Evolutionary conservation across 352 stramenopile species (phyloP).

Genomic region (Phytophthora cryptogea): DNA sequence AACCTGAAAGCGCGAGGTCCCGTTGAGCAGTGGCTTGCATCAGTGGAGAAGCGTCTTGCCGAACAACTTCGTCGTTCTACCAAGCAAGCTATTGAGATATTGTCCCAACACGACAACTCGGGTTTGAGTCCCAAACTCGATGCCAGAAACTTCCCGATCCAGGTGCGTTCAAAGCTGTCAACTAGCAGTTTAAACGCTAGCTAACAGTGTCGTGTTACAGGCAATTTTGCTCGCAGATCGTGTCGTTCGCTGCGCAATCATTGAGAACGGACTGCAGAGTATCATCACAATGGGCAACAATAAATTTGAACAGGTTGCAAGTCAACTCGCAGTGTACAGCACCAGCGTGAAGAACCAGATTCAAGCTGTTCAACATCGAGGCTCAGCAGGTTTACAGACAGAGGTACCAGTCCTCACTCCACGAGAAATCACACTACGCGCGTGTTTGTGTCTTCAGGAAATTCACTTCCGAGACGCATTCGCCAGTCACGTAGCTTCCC

Average conservation of each 20-base stretch:
- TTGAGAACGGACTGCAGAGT: conserved; percentile 31
- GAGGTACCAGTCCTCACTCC: not conserved
- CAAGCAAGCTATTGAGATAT: conserved; percentile 42
- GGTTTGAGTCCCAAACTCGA: not conserved
- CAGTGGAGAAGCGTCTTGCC: conserved; percentile 58
- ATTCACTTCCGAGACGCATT: conserved; percentile 63
- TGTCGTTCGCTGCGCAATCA: conserved; percentile 46
- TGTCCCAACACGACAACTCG: conserved; percentile 18
- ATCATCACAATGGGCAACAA: not conserved
- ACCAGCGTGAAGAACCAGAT: conserved; percentile 2
- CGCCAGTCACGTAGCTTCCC: conserved; percentile 19
- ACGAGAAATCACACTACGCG: conserved; percentile 24
- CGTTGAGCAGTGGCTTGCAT: conserved; percentile 67
- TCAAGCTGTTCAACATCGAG: conserved; percentile 1
- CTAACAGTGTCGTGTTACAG: conserved; percentile 16
- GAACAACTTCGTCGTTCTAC: conserved; percentile 63
- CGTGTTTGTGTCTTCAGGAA: conserved; percentile 49
- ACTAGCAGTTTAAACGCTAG: not conserved
- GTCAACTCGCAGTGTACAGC: conserved; percentile 15
- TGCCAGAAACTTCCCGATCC: conserved; percentile 28
- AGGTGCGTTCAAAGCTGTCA: conserved; percentile 18
- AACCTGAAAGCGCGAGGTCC: conserved; percentile 76
- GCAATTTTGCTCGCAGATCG: conserved; percentile 54
- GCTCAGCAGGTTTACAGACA: not conserved
- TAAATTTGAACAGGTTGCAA: conserved; percentile 5